Evolutionary conservation across 169 alveolate species (phyloP), one percentile per base, ranked within the genome.

Genomic region (Plasmodium berghei): DNA sequence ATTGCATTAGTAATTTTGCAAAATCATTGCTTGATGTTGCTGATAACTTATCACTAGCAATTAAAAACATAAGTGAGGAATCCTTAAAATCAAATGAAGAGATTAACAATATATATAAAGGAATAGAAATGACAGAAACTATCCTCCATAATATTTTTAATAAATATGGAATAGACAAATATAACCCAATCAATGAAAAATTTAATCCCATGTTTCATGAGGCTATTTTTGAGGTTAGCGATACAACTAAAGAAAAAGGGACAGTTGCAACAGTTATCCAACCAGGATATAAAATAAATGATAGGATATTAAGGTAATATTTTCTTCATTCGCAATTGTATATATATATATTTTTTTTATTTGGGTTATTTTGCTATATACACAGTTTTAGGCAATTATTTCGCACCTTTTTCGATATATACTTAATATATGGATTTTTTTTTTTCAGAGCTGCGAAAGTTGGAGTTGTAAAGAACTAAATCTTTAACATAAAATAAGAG

Each of bases 201-300:
- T 97, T 97, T 90, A 96, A 97, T 91, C 98, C 99, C 1, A 94
- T 95, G 63, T 74, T 94, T 61, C 98, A 97, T 85, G 99, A 97
- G 75, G 98, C 99, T 10, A 93, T 97, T 74, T 96, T 96, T 85
- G 95, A 95, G 87, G 94, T 97, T 49, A 95, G 90, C 49, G 98
- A 96, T 64, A 93, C 94, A 2, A 92, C 92, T 9, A 93, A 88
- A 66, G 97, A 94, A 49, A 92, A 93, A 34, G 96, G 96, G 28
- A 94, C 95, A 14, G 94, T 97, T 0, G 96, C 96, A 24, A 96
- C 95, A 52, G 98, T 97, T 28, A 89, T 96, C 16, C 92, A 95
- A 85, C 93, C 93, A 22, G 99, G 99, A 4, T 97, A 97, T 94
- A 95, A 71, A 83, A 97, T 97, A 28, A 96, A 96, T 20, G 98